Percentiles rank a stretch among this genome's conserved stretches.
Conservation (phyloP, 768 basidiomycete species). For the Atractiella rhizophila region DNA sequence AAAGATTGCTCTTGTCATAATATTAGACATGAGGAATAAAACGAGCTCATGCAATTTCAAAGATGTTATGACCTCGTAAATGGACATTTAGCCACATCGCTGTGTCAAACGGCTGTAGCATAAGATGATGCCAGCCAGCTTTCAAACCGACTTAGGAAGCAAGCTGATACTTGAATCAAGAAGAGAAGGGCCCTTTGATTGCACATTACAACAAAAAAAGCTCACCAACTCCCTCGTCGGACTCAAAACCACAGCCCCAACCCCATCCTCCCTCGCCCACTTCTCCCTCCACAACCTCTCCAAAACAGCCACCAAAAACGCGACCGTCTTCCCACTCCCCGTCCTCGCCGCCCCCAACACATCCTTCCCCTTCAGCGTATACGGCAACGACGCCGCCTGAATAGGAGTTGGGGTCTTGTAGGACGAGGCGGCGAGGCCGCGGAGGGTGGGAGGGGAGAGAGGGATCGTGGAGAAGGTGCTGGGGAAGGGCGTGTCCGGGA, state of each 20-base stretch:
- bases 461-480: constrained; percentile 5
- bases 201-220: constrained; percentile 7
- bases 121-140: too few relatives aligned
- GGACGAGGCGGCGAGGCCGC: constrained; percentile 63
- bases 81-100: too few relatives aligned
- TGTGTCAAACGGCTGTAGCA: background rate
- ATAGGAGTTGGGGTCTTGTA: constrained; percentile 72
- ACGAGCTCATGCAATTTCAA: too few relatives aligned
- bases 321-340: constrained; percentile 49
- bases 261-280: constrained; percentile 47
- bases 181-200: background rate
- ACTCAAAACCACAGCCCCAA: constrained; percentile 74
- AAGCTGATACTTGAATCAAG: too few relatives aligned
- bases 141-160: too few relatives aligned
- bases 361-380: constrained; percentile 37
- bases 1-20: too few relatives aligned
- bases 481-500: background rate
- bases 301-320: constrained; percentile 42
- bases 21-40: too few relatives aligned
- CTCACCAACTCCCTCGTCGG: constrained; percentile 76
- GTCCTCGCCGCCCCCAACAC: constrained; percentile 45
- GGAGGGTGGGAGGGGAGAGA: constrained; percentile 7
- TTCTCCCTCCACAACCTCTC: constrained; percentile 39
- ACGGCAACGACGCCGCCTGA: constrained; percentile 35
- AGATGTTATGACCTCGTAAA: too few relatives aligned